Percentiles rank a stretch among this genome's conserved stretches.
These are phyloP conservation scores for Persicaria maculosa DNA, from an alignment of 148 eudicot genomes.

Conservation along the genomic window DNA sequence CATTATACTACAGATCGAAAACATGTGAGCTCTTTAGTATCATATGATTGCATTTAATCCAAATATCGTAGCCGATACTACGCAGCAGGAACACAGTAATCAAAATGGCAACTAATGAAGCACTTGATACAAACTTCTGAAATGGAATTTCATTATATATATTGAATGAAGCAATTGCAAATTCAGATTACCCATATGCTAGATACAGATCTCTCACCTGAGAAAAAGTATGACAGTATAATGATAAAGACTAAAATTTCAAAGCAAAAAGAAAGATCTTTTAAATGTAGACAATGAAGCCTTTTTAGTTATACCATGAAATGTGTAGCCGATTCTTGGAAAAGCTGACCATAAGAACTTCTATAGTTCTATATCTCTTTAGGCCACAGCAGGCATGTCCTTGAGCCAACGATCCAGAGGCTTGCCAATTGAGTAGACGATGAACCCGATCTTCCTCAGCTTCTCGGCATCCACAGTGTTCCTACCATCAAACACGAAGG, in stretches of 20 bases:
- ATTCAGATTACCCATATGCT: constrained; percentile 2
- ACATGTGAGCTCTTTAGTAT: no score
- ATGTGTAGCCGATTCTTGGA: not conserved
- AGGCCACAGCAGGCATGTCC: constrained; percentile 54
- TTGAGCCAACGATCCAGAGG: constrained; percentile 63
- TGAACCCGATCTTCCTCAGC: constrained; percentile 50
- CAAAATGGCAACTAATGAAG: not conserved
- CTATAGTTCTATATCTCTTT: not conserved
- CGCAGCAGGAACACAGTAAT: not conserved
- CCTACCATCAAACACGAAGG: constrained; percentile 63
- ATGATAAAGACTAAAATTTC: not conserved
- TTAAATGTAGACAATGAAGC: not conserved
- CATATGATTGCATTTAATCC: no score
- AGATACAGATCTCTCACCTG: not conserved
- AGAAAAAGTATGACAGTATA: not conserved
- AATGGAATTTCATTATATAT: not conserved
- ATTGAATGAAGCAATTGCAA: constrained; percentile 4
- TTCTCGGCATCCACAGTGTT: constrained; percentile 40
- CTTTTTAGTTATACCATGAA: not conserved
- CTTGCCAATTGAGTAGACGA: constrained; percentile 58
- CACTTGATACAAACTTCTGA: not conserved
- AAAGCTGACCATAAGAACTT: not conserved
- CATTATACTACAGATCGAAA: no score
- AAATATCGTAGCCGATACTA: no score
- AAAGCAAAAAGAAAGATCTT: not conserved